These are phyloP conservation scores for Microsporum audouinii DNA, from an alignment of 2,329 filamentous ascomycete genomes.

Conservation along the genomic window DNA sequence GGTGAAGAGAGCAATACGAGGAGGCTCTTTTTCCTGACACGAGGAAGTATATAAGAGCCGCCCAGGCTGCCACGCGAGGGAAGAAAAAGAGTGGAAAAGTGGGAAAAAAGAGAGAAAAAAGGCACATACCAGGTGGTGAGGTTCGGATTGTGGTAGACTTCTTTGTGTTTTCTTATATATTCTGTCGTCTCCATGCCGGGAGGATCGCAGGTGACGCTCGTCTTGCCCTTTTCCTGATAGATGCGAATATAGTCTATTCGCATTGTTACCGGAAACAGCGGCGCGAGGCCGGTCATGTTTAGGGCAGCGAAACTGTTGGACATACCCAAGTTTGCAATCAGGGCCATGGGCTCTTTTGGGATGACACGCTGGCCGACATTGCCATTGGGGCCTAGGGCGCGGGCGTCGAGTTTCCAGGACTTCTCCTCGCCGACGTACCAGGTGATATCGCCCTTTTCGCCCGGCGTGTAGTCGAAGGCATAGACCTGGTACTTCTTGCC, in stretches of 20 bases:
- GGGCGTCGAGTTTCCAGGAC: slow-evolving; percentile 52
- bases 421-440: slow-evolving; percentile 57
- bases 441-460: slow-evolving; percentile 48
- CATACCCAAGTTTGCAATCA: slow-evolving; percentile 62
- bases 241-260: slow-evolving; percentile 60
- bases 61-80: background rate
- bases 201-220: slow-evolving; percentile 56
- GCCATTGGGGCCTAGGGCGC: slow-evolving; percentile 54
- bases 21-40: background rate
- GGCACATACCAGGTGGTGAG: slow-evolving; percentile 48
- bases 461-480: slow-evolving; percentile 53
- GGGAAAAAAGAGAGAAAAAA: background rate
- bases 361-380: slow-evolving; percentile 56
- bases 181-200: slow-evolving; percentile 53
- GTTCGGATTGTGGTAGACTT: slow-evolving; percentile 53
- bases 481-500: slow-evolving; percentile 52
- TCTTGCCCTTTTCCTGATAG: slow-evolving; percentile 51
- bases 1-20: background rate
- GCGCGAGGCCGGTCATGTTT: slow-evolving; percentile 45
- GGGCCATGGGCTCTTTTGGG: slow-evolving; percentile 55
- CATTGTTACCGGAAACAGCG: slow-evolving; percentile 53
- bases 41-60: background rate
- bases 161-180: slow-evolving; percentile 53
- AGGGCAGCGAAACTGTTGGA: slow-evolving; percentile 53
- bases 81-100: too few species aligned